These are phyloP conservation scores for Malassezia yamatoensis DNA, from an alignment of 1,284 basidiomycete genomes.

Conservation along the genomic window DNA sequence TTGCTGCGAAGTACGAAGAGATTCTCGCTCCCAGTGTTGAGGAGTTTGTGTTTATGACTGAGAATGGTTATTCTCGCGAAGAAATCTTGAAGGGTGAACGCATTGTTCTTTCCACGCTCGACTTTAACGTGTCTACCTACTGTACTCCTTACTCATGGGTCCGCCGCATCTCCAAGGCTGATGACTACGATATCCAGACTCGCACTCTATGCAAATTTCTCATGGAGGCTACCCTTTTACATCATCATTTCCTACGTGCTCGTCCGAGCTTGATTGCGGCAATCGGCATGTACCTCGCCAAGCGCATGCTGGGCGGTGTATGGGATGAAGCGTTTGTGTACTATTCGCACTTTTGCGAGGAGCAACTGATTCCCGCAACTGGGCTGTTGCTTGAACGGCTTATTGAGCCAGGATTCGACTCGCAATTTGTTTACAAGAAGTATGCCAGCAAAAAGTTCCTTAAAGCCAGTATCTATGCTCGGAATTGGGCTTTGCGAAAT, in stretches of 20 bases:
- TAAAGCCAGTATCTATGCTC: constrained; percentile 58
- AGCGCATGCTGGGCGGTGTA: constrained; percentile 46
- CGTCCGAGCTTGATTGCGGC: constrained; percentile 94
- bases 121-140: constrained; percentile 91
- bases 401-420: constrained; percentile 65
- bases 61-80: constrained; percentile 70
- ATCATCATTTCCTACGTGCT: constrained; percentile 82
- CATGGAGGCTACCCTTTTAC: constrained; percentile 88
- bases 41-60: constrained; percentile 60
- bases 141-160: constrained; percentile 99
- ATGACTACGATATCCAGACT: constrained; percentile 93
- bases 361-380: constrained; percentile 74
- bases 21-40: constrained; percentile 46
- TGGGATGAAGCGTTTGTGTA: constrained; percentile 74
- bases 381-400: constrained; percentile 75
- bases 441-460: constrained; percentile 88
- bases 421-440: constrained; percentile 86
- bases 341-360: constrained; percentile 85
- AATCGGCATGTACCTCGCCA: constrained; percentile 69
- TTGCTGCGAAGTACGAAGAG: constrained; percentile 57
- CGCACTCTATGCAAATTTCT: constrained; percentile 86
- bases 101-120: constrained; percentile 71
- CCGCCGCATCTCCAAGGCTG: constrained; percentile 88
- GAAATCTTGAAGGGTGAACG: constrained; percentile 94
- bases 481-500: constrained; percentile 50